Percentiles rank a stretch among this genome's conserved stretches.
Evolutionary conservation across 208 protist species (phyloP).

Genomic region (Wallacemonas sp.): DNA sequence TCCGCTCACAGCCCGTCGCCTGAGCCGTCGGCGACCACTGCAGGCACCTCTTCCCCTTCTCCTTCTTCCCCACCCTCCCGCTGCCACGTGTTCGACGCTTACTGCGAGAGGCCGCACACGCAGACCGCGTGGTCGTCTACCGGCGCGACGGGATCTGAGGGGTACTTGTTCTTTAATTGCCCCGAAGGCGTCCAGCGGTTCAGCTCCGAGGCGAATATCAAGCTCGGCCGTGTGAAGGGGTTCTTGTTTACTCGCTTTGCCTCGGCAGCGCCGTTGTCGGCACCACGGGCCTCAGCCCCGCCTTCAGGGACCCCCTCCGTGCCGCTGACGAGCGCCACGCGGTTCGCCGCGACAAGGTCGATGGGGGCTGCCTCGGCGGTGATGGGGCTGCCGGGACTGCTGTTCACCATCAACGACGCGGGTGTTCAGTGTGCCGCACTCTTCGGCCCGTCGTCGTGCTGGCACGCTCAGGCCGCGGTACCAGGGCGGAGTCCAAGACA

Average conservation of each 20-base stretch:
- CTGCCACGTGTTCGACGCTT: not conserved
- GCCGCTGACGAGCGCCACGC: not conserved
- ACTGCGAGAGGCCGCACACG: not conserved
- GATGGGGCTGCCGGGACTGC: slow-evolving; percentile 82
- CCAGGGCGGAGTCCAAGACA: not conserved
- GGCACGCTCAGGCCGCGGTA: not conserved
- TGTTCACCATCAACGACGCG: slow-evolving; percentile 87
- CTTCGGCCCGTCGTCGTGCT: slow-evolving; percentile 53
- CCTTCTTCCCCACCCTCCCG: not conserved
- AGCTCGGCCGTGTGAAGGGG: slow-evolving; percentile 56
- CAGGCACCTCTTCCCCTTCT: too few relatives aligned
- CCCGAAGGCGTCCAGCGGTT: slow-evolving; percentile 84
- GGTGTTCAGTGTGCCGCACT: slow-evolving; percentile 57
- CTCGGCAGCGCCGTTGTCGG: not conserved
- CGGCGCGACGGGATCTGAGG: slow-evolving; percentile 28
- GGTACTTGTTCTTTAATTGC: slow-evolving; percentile 87
- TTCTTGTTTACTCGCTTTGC: slow-evolving; percentile 80
- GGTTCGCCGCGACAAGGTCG: not conserved
- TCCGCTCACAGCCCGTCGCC: not conserved
- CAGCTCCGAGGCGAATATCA: slow-evolving; percentile 72
- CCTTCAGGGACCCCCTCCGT: not conserved
- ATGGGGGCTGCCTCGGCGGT: slow-evolving; percentile 36
- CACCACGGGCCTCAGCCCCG: not conserved
- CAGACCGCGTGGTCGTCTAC: not conserved
- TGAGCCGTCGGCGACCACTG: too few relatives aligned